Evolutionary conservation across 2,329 filamentous ascomycete genomes (phyloP).

Genomic region (Hymenoscyphus scutula): DNA sequence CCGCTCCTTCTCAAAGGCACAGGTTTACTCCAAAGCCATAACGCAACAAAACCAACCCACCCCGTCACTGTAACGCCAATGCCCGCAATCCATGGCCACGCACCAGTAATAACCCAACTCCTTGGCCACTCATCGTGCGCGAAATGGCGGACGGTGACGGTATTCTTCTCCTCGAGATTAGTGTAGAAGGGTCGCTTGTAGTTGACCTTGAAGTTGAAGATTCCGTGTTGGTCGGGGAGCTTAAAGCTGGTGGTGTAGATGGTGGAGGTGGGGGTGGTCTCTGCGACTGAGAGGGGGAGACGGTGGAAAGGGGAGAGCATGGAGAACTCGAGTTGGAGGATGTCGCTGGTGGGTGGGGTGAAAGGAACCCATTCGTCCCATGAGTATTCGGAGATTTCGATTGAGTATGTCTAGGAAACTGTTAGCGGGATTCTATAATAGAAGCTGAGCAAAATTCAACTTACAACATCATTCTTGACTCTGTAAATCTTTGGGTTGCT

Average conservation of each 20-base stretch:
- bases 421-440: constrained; percentile 14
- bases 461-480: constrained; percentile 93
- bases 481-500: constrained; percentile 88
- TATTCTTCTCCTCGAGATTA: constrained; percentile 88
- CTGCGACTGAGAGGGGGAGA: constrained; percentile 62
- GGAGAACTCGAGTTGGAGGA: constrained; percentile 90
- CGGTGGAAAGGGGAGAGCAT: constrained; percentile 99
- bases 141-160: constrained; percentile 92
- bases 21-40: constrained; percentile 82
- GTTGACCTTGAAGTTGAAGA: constrained; percentile 97
- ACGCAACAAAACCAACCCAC: constrained; percentile 77
- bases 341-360: constrained; percentile 65
- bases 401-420: constrained; percentile 38
- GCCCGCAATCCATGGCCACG: constrained; percentile 92
- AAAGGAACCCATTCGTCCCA: constrained; percentile 76
- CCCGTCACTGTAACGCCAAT: constrained; percentile 80
- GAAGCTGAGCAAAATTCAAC: constrained; percentile 41
- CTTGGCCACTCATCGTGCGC: constrained; percentile 96
- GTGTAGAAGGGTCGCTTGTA: constrained; percentile 94
- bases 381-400: constrained; percentile 83
- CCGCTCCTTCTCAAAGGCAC: constrained; percentile 35
- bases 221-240: constrained; percentile 94
- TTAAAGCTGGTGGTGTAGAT: constrained; percentile 75
- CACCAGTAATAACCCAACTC: constrained; percentile 83
- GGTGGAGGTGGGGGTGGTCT: constrained; percentile 63